These are phyloP conservation scores for Aureobasidium lini DNA, from an alignment of 2,329 filamentous ascomycete species.

Conservation along the genomic window DNA sequence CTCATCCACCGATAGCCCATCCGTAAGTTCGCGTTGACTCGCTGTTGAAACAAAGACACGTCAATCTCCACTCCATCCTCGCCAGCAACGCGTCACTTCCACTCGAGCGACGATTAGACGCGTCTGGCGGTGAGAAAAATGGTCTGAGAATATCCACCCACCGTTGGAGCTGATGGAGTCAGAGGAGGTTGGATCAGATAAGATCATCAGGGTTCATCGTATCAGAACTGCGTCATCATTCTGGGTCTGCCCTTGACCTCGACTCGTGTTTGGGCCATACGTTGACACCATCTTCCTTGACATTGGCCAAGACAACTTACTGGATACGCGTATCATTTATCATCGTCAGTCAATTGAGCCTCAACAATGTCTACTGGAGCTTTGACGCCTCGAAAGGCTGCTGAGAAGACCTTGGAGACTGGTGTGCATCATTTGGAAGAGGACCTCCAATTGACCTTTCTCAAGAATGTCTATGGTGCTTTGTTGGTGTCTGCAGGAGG, in stretches of 20 bases:
- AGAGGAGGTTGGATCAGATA: background rate
- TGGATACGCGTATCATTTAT: background rate
- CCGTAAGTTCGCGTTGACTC: background rate
- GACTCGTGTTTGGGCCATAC: background rate
- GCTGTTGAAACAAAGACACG: background rate
- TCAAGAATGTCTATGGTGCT: constrained; percentile 25
- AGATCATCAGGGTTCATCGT: background rate
- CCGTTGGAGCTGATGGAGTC: background rate
- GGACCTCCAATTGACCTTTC: constrained; percentile 17
- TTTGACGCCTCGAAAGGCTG: constrained; percentile 19
- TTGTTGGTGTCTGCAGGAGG: constrained; percentile 22
- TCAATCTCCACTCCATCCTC: background rate
- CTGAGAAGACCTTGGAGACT: constrained; percentile 18
- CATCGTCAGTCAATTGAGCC: background rate
- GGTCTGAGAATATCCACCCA: background rate
- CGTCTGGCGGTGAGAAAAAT: background rate
- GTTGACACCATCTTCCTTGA: background rate
- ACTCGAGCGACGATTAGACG: background rate
- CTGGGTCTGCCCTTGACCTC: background rate
- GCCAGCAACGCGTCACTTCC: background rate
- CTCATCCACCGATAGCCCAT: background rate
- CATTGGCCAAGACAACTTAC: background rate
- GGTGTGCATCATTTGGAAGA: constrained; percentile 23
- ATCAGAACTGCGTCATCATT: background rate
- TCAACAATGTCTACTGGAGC: constrained; percentile 15